These are phyloP conservation scores for Penicillium malachiteum DNA, from an alignment of 495 filamentous ascomycete species.

Conservation along the genomic window DNA sequence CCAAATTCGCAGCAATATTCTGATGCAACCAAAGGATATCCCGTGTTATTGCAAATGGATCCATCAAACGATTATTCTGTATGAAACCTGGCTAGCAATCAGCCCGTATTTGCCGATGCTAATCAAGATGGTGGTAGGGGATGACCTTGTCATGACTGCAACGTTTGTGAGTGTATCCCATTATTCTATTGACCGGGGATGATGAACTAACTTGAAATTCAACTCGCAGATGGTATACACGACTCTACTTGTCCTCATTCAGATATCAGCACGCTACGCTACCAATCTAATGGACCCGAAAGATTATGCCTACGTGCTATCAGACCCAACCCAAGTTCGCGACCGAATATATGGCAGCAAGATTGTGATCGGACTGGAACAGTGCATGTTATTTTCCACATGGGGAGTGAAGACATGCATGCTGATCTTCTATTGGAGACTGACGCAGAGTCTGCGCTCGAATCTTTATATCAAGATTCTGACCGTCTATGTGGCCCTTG, in stretches of 20 bases:
- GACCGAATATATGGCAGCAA: slow-evolving; percentile 51
- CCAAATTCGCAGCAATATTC: neutral
- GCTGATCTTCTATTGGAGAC: slow-evolving; percentile 48
- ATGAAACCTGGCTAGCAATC: slow-evolving; percentile 14
- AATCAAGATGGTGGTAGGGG: slow-evolving; percentile 19
- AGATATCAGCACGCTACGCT: slow-evolving; percentile 53
- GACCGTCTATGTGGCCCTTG: slow-evolving; percentile 50
- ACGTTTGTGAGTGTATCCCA: slow-evolving; percentile 43
- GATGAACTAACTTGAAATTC: neutral
- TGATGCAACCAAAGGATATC: slow-evolving; percentile 24
- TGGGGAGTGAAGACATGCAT: slow-evolving; percentile 53
- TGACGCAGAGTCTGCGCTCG: slow-evolving; percentile 40
- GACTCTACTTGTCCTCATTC: slow-evolving; percentile 53
- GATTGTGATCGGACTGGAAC: slow-evolving; percentile 51
- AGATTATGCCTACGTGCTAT: slow-evolving; percentile 46
- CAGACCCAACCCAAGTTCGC: slow-evolving; percentile 38
- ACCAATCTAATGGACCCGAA: slow-evolving; percentile 61
- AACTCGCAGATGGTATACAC: slow-evolving; percentile 49
- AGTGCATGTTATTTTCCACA: slow-evolving; percentile 51
- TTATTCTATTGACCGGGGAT: too few species aligned
- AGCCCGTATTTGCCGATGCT: neutral
- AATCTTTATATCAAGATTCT: slow-evolving; percentile 53
- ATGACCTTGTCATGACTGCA: slow-evolving; percentile 59
- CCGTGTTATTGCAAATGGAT: slow-evolving; percentile 34
- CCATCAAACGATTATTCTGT: slow-evolving; percentile 36